Base-by-base conservation (phyloP, 257 asterid genomes). In the Solanum piurae region DNA sequence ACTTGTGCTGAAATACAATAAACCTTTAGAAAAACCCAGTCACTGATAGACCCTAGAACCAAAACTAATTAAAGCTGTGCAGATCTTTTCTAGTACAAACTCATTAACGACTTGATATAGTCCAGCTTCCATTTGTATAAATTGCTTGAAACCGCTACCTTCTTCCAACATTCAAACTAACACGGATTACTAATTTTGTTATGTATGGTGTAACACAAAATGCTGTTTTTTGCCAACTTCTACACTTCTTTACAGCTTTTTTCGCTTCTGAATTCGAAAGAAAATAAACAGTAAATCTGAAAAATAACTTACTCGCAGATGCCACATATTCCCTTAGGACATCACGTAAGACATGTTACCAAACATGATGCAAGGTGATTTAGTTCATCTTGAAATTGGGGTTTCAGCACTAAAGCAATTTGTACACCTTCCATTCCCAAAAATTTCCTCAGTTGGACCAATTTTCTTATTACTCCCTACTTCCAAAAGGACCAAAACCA, bases 301-400 rank as follows among this genome's bases (percentile, higher is more conserved):
- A 87, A 91, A 94, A 94, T 94, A 94, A 80, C 62, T 77, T 44
- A 46, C 27, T 27, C 36, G 27, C 21, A 9, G 66, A 80, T 80
- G 68, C 42, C 66, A 46, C 25, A 27, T 44, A 79, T 79, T 46
- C 68, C 25, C 85, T 31, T 80, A 16, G 85, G 33, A 80, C 66
- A 27, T 46, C 85, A 42, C 16, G 14, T 46, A 80, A 80, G 25
- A 80, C 42, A 86, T 92, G 85, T 80, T 49, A 42, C 66, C 37
- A n/a, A 76, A n/a, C 83, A 76, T n/a, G 38, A 79, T 14, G 66
- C 85, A 79, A 79, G 66, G 64, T 79, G 16, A 44, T 40, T 76
- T 77, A 73, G 49, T 73, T 73, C 82, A 36, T 20, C 49, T 34
- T 20, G 49, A 73, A 36, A 73, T 44, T 34, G 46, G 82, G 49